Base-by-base conservation (phyloP, 306 rosid genomes). In the Dalbergia oliveri region DNA sequence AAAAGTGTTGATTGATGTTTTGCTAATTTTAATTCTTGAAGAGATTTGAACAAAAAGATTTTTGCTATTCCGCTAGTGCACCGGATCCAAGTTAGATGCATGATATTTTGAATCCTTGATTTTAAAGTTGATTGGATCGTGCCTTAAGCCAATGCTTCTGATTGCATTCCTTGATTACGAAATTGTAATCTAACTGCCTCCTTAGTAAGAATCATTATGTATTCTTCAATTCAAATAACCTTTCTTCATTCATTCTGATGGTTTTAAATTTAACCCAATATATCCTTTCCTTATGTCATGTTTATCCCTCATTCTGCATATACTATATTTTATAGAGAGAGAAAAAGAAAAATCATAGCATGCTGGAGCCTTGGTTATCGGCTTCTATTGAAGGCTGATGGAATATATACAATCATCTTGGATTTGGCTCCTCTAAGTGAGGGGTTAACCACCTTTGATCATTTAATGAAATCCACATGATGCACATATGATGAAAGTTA, bases 131-230 rank as follows among this genome's bases (percentile, higher is more conserved):
- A 21, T 45, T 15, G 31, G n/a, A 39, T 21, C 44, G 39, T 21
- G 34, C 2, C 4, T 64, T 31, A 43, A 16, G 65, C 21, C 43
- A 35, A 11, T 47, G 70, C 23, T 79, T 44, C 41, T 18, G 4
- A 16, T n/a, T n/a, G n/a, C n/a, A n/a, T n/a, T n/a, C n/a, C 19
- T 78, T 77, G 72, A 39, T 47, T 79, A 13, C 69, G 18, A 79
- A 21, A 49, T 37, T 71, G 37, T 49, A 18, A 3, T 60, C 44
- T 37, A 31, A 34, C 8, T 16, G 26, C 12, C 66, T 53, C 56
- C 57, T 51, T 51, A 23, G 6, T 18, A 31, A 23, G 39, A 21
- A 33, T 6, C 62, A 63, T 11, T 21, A 21, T 21, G 23, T 21
- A 21, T 21, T 21, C 23, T 21, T 21, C 23, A 21, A 21, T 21